phyloP scores from a whole-genome alignment of 2,329 filamentous ascomycete species.

The Chaetomium strumarium region DNA sequence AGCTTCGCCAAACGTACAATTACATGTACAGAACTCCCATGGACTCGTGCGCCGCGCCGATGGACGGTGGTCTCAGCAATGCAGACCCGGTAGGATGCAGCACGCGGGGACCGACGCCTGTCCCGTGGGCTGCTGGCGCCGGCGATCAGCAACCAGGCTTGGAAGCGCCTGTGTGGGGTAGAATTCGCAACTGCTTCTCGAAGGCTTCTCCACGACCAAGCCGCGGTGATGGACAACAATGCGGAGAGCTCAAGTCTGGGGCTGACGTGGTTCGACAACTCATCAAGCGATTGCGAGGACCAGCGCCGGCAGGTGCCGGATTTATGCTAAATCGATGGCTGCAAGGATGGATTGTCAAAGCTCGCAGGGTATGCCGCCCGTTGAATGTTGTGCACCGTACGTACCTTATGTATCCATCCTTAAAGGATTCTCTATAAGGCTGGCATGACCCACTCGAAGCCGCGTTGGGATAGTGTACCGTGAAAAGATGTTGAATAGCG shows the following conservation, averaged over 20 bases:
- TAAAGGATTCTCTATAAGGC: conserved; percentile 8
- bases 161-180: conserved; percentile 13
- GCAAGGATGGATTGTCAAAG: conserved; percentile 15
- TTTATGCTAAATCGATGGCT: conserved; percentile 26
- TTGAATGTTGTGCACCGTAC: background rate
- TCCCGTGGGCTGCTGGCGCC: conserved; percentile 1
- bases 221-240: conserved; percentile 8
- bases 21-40: too few relatives aligned
- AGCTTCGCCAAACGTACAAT: too few relatives aligned
- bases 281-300: conserved; percentile 25
- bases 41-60: too few relatives aligned
- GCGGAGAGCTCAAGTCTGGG: conserved; percentile 18
- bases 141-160: background rate
- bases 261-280: conserved; percentile 16
- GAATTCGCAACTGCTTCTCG: conserved; percentile 19
- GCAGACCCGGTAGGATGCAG: background rate
- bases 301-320: conserved; percentile 19
- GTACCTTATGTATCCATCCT: background rate
- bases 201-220: conserved; percentile 16
- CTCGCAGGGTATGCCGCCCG: conserved; percentile 2
- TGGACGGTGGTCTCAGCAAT: too few relatives aligned
- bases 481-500: too few relatives aligned
- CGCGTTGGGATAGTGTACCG: background rate
- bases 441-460: background rate
- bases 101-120: background rate